phyloP scores from a whole-genome alignment of 2,329 filamentous ascomycete genomes.

The Talaromyces piceae region DNA sequence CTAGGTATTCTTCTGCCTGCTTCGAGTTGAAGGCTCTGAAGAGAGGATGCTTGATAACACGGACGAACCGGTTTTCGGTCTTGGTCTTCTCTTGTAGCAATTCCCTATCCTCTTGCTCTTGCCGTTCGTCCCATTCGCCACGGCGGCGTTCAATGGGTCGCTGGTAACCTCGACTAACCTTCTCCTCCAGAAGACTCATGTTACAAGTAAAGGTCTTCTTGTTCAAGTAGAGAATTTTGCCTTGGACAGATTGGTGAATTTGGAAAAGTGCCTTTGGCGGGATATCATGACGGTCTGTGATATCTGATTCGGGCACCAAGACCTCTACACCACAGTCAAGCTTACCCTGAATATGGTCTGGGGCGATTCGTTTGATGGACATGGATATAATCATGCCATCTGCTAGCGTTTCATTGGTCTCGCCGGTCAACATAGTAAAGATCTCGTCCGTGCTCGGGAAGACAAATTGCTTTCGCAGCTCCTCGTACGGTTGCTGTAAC shows the following conservation, averaged over 20 bases:
- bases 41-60: slow-evolving; percentile 95
- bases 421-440: slow-evolving; percentile 94
- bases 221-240: slow-evolving; percentile 81
- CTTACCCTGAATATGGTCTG: slow-evolving; percentile 87
- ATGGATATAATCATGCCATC: slow-evolving; percentile 92
- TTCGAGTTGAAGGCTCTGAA: slow-evolving; percentile 89
- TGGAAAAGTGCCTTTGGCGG: slow-evolving; percentile 68
- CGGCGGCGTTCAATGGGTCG: slow-evolving; percentile 63
- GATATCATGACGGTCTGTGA: slow-evolving; percentile 61
- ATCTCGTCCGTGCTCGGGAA: slow-evolving; percentile 66
- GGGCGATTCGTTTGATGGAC: slow-evolving; percentile 77
- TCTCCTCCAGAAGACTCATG: slow-evolving; percentile 75
- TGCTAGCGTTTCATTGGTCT: slow-evolving; percentile 73
- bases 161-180: slow-evolving; percentile 65
- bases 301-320: slow-evolving; percentile 72
- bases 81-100: slow-evolving; percentile 80
- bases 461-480: slow-evolving; percentile 74
- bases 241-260: slow-evolving; percentile 75
- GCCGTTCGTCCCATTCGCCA: slow-evolving; percentile 78
- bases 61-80: slow-evolving; percentile 73
- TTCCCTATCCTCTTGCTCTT: slow-evolving; percentile 76
- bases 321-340: slow-evolving; percentile 93
- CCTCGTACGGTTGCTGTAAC: slow-evolving; percentile 86
- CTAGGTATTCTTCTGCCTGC: slow-evolving; percentile 89
- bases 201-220: slow-evolving; percentile 77